Evolutionary conservation across 345 rosid species (phyloP).

Genomic region (Murraya paniculata): DNA sequence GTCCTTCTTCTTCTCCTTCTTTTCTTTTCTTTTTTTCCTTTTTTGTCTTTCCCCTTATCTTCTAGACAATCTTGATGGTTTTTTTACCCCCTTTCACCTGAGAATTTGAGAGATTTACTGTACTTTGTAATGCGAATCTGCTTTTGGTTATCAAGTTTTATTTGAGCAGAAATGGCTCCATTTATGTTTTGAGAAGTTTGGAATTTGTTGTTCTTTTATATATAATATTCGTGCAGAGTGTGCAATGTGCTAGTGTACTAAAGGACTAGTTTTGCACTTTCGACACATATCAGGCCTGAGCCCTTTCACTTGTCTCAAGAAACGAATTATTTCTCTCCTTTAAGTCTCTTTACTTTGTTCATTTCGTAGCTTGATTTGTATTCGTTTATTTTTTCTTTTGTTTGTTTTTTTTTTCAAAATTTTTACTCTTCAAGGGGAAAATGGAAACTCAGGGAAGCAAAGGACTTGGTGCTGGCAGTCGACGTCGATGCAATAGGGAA

Average conservation of each 20-base stretch:
- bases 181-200: constrained; percentile 20
- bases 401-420: neutral
- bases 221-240: constrained; percentile 7
- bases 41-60: neutral
- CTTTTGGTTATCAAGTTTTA: constrained; percentile 3
- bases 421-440: constrained; percentile 35
- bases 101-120: neutral
- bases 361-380: neutral
- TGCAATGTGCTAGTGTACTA: constrained; percentile 28
- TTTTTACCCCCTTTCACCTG: neutral
- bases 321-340: constrained; percentile 45
- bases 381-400: constrained; percentile 7
- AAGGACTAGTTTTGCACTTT: constrained; percentile 29
- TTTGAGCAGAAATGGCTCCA: constrained; percentile 2
- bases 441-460: constrained; percentile 53
- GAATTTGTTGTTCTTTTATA: constrained; percentile 12
- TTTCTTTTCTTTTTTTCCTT: neutral
- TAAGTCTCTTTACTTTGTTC: constrained; percentile 14
- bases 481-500: constrained; percentile 69
- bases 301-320: constrained; percentile 56
- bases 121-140: neutral
- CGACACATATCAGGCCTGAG: constrained; percentile 49
- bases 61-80: neutral
- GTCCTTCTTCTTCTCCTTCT: neutral
- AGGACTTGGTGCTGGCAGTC: constrained; percentile 36